Evolutionary conservation across 2,329 filamentous ascomycete genomes (phyloP).

Genomic region (Ophiostoma triangulosporum): DNA sequence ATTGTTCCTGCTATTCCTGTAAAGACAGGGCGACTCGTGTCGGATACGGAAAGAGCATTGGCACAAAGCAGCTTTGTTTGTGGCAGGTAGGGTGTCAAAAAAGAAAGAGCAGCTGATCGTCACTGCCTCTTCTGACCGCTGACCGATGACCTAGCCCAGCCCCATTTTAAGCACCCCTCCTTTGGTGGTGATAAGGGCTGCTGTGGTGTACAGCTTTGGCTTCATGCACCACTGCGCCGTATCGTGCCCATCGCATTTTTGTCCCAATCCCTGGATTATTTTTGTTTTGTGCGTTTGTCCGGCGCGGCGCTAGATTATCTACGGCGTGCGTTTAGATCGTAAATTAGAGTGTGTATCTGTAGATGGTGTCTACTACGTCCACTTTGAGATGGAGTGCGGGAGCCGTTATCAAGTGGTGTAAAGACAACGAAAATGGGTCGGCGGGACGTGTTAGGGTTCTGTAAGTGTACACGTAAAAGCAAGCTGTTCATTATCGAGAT

Average conservation of each 20-base stretch:
- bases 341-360: neutral
- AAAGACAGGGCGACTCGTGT: neutral
- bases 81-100: neutral
- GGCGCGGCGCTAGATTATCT: neutral
- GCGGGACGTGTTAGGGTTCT: too few relatives aligned
- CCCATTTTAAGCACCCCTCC: neutral
- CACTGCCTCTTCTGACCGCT: neutral
- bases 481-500: too few relatives aligned
- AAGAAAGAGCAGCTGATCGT: neutral
- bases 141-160: neutral
- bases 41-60: neutral
- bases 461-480: too few relatives aligned
- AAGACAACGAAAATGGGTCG: too few relatives aligned
- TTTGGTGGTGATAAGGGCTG: neutral
- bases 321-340: neutral
- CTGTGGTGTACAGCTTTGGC: neutral
- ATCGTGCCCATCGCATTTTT: neutral
- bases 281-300: conserved; percentile 1
- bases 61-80: neutral
- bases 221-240: neutral
- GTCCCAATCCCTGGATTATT: neutral
- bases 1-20: neutral
- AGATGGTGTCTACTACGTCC: neutral
- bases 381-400: too few relatives aligned
- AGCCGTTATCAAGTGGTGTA: too few relatives aligned